A percentile compares a stretch with the other conserved stretches of the same genome.
These are phyloP conservation scores for Aurinia saxatilis DNA, from an alignment of 345 rosid species.

Conservation along the genomic window DNA sequence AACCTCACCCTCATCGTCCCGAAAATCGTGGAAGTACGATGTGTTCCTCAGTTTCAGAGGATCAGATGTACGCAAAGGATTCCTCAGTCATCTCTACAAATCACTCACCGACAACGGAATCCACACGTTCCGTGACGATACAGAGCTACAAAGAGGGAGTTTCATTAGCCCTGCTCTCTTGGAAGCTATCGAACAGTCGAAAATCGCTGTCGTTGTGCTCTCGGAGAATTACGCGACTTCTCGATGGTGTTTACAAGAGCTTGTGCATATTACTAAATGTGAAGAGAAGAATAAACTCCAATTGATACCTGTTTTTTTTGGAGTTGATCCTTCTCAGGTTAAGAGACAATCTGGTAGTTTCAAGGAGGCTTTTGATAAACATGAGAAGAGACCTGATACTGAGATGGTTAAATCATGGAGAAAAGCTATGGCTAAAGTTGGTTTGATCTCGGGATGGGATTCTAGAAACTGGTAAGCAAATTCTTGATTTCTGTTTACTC, in stretches of 20 bases:
- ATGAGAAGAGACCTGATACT: background rate
- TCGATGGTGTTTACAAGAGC: conserved; percentile 29
- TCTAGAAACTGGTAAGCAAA: conserved; percentile 23
- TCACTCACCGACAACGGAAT: conserved; percentile 24
- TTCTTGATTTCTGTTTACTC: too few relatives aligned
- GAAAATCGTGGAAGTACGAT: conserved; percentile 10
- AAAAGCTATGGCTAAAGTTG: conserved; percentile 21
- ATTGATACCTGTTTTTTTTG: conserved; percentile 32
- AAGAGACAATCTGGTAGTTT: conserved; percentile 22
- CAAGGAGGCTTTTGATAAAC: conserved; percentile 18
- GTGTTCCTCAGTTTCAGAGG: conserved; percentile 31
- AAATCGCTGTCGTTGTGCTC: conserved; percentile 24
- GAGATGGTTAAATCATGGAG: conserved; percentile 14
- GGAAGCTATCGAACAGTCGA: conserved; percentile 19
- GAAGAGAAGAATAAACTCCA: background rate
- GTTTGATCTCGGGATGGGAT: conserved; percentile 27
- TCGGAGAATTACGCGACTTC: conserved; percentile 28
- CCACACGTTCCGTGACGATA: conserved; percentile 21
- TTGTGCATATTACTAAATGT: conserved; percentile 23
- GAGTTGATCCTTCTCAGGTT: conserved; percentile 29
- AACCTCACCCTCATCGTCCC: background rate
- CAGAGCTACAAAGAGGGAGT: conserved; percentile 16
- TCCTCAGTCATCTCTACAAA: conserved; percentile 26
- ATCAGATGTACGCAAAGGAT: conserved; percentile 21
- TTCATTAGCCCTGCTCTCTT: conserved; percentile 19